Evolutionary conservation across 495 filamentous ascomycete genomes (phyloP).

Genomic region (Cairneyella variabilis): DNA sequence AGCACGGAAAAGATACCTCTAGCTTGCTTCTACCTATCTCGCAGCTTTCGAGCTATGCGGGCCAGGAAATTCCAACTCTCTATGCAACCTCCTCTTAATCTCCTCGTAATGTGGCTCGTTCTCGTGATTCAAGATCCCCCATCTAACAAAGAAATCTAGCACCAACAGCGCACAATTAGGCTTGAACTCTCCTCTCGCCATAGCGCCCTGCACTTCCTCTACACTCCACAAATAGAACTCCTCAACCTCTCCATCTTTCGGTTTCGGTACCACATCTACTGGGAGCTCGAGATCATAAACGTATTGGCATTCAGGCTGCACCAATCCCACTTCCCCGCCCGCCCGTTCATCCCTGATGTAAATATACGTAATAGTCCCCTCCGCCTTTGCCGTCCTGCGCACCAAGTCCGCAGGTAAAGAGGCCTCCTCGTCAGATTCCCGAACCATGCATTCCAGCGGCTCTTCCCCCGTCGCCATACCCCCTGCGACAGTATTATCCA

Average conservation of each 20-base stretch:
- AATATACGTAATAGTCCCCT: slow-evolving; percentile 79
- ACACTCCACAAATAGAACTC: slow-evolving; percentile 75
- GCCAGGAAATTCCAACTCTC: slow-evolving; percentile 75
- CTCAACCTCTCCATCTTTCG: slow-evolving; percentile 85
- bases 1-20: too few species aligned
- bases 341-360: slow-evolving; percentile 72
- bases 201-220: slow-evolving; percentile 64
- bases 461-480: slow-evolving; percentile 77
- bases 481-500: slow-evolving; percentile 94
- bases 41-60: too few species aligned
- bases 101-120: slow-evolving; percentile 81
- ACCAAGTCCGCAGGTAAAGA: slow-evolving; percentile 72
- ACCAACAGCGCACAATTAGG: slow-evolving; percentile 85
- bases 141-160: slow-evolving; percentile 87
- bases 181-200: slow-evolving; percentile 79
- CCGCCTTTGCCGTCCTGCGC: slow-evolving; percentile 47
- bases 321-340: slow-evolving; percentile 79
- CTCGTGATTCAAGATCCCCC: slow-evolving; percentile 74
- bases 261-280: slow-evolving; percentile 60
- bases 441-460: slow-evolving; percentile 73
- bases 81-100: slow-evolving; percentile 72
- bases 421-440: slow-evolving; percentile 88
- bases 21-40: too few species aligned
- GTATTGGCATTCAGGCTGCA: slow-evolving; percentile 92
- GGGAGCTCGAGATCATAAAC: slow-evolving; percentile 84